A percentile compares a stretch with the other conserved stretches of the same genome.
Conservation (phyloP, 1,284 basidiomycete genomes). For the Phellinidium pouzarii region DNA sequence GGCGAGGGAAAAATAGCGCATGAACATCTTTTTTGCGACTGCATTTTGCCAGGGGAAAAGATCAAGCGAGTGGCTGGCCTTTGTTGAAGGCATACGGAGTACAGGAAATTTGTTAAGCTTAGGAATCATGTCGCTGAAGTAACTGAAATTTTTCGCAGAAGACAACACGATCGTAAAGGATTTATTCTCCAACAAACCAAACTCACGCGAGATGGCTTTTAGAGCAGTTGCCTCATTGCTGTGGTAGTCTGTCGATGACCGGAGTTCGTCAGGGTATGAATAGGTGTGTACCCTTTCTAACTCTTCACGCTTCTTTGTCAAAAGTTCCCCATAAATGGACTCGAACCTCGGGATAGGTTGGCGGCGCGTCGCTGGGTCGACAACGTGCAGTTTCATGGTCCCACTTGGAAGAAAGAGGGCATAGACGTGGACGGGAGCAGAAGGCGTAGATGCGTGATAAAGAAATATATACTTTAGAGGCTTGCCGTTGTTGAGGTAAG, state of each 20-base stretch:
- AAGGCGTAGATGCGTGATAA: constrained; percentile 80
- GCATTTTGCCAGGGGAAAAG: constrained; percentile 74
- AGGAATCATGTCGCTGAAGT: constrained; percentile 74
- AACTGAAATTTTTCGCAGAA: constrained; percentile 77
- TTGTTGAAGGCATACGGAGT: constrained; percentile 77
- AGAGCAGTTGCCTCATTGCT: constrained; percentile 75
- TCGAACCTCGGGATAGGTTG: constrained; percentile 77
- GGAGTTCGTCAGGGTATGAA: constrained; percentile 64
- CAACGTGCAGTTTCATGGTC: constrained; percentile 76
- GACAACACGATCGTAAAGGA: constrained; percentile 77
- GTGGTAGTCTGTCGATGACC: constrained; percentile 76
- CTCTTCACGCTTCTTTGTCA: constrained; percentile 39
- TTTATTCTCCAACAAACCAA: constrained; percentile 67
- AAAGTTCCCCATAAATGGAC: constrained; percentile 61
- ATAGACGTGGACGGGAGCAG: constrained; percentile 81
- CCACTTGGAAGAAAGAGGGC: constrained; percentile 80
- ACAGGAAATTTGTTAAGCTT: constrained; percentile 84
- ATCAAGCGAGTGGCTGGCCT: constrained; percentile 66
- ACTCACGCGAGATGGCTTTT: constrained; percentile 84
- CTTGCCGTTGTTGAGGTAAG: constrained; percentile 73
- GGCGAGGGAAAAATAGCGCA: constrained; percentile 76
- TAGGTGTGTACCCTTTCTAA: constrained; percentile 45
- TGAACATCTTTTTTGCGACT: constrained; percentile 75
- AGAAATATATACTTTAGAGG: constrained; percentile 83
- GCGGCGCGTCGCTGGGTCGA: constrained; percentile 82